phyloP scores from a whole-genome alignment of 495 filamentous ascomycete genomes.

The Patellaria atrata region DNA sequence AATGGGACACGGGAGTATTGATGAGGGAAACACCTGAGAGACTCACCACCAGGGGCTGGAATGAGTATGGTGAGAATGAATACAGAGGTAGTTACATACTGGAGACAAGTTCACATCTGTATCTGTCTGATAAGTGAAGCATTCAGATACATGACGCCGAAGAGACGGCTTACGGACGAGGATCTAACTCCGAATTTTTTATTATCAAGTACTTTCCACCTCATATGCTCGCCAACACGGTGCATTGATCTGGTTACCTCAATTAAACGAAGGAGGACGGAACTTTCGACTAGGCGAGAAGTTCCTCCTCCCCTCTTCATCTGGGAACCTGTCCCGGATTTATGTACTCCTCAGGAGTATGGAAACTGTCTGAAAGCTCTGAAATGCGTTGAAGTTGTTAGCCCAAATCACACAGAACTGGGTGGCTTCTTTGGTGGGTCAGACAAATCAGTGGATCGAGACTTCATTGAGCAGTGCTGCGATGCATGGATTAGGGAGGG shows the following conservation, averaged over 20 bases:
- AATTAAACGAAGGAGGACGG: slow-evolving; percentile 28
- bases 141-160: slow-evolving; percentile 81
- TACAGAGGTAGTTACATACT: slow-evolving; percentile 34
- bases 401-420: slow-evolving; percentile 78
- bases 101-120: not conserved
- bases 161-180: slow-evolving; percentile 54
- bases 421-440: slow-evolving; percentile 58
- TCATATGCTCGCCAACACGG: slow-evolving; percentile 71
- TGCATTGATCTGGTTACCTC: slow-evolving; percentile 60
- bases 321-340: slow-evolving; percentile 91
- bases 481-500: slow-evolving; percentile 41
- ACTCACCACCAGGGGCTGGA: slow-evolving; percentile 81
- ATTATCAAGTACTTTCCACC: slow-evolving; percentile 62
- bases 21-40: slow-evolving; percentile 51
- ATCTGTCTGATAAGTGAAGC: slow-evolving; percentile 34
- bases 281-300: slow-evolving; percentile 15
- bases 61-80: slow-evolving; percentile 56
- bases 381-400: slow-evolving; percentile 66
- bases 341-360: slow-evolving; percentile 64
- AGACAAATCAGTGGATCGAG: slow-evolving; percentile 38
- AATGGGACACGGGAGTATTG: slow-evolving; percentile 58
- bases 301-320: slow-evolving; percentile 52
- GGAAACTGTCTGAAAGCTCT: slow-evolving; percentile 55
- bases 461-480: slow-evolving; percentile 39
- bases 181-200: slow-evolving; percentile 46